phyloP scores from a whole-genome alignment of 2,329 filamentous ascomycete species.

The Fusarium staphyleae region DNA sequence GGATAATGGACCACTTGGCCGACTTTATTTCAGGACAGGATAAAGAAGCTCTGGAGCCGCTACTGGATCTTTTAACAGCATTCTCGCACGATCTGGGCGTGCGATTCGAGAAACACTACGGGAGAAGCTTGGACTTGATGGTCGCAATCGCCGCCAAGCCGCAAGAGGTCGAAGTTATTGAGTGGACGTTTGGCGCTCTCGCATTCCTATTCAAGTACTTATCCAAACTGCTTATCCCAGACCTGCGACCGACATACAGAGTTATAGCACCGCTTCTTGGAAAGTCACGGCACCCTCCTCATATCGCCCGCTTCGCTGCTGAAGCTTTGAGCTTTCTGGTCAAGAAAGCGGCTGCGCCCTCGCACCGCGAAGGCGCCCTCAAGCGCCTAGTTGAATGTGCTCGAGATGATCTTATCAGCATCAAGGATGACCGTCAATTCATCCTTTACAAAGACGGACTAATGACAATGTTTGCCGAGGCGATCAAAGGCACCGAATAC shows the following conservation, averaged over 20 bases:
- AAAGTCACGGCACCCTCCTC: constrained; percentile 79
- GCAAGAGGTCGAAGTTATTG: constrained; percentile 85
- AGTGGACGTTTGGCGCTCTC: constrained; percentile 94
- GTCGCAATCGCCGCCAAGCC: constrained; percentile 79
- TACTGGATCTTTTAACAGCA: constrained; percentile 86
- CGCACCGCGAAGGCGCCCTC: constrained; percentile 77
- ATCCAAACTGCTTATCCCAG: constrained; percentile 82
- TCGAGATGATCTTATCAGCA: constrained; percentile 69
- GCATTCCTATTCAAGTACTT: constrained; percentile 98
- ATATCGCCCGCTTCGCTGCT: constrained; percentile 90
- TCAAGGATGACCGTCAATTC: constrained; percentile 63
- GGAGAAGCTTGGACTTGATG: constrained; percentile 75
- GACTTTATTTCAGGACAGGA: constrained; percentile 81
- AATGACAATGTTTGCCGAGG: constrained; percentile 91
- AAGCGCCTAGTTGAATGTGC: constrained; percentile 74
- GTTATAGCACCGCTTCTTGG: constrained; percentile 86
- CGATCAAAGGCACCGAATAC: constrained; percentile 69
- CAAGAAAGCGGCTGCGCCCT: constrained; percentile 82
- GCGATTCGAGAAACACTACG: constrained; percentile 89
- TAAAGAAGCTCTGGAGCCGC: constrained; percentile 80
- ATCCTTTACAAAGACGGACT: constrained; percentile 82
- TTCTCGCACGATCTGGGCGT: constrained; percentile 93
- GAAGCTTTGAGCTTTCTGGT: constrained; percentile 95
- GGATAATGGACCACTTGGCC: constrained; percentile 80
- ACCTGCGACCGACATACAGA: constrained; percentile 83